These are phyloP conservation scores for Populus hybrid DNA, from an alignment of 441 rosid species.

Conservation along the genomic window DNA sequence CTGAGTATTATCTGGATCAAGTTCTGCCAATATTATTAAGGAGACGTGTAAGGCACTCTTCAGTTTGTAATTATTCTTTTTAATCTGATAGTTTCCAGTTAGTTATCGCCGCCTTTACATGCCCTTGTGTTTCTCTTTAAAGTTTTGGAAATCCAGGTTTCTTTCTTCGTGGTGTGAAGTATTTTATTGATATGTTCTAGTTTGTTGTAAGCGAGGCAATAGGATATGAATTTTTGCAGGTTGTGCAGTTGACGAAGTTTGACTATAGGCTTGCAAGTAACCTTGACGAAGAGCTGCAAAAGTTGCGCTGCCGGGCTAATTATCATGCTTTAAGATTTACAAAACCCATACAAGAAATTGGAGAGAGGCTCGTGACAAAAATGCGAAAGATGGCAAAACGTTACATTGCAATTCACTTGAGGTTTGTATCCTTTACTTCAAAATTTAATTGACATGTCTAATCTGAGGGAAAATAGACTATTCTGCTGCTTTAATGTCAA, in stretches of 20 bases:
- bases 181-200: background rate
- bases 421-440: slow-evolving; percentile 38
- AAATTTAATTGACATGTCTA: background rate
- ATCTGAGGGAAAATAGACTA: background rate
- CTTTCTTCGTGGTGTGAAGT: background rate
- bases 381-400: slow-evolving; percentile 78
- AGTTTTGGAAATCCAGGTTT: background rate
- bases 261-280: slow-evolving; percentile 92
- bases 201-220: background rate
- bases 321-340: slow-evolving; percentile 90
- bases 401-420: slow-evolving; percentile 84
- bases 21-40: slow-evolving; percentile 79
- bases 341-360: slow-evolving; percentile 74
- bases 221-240: slow-evolving; percentile 48
- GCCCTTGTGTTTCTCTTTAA: background rate
- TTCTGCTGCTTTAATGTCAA: background rate
- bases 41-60: slow-evolving; percentile 58
- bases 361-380: slow-evolving; percentile 68
- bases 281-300: slow-evolving; percentile 87
- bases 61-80: background rate
- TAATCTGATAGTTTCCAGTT: background rate
- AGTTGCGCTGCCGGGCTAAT: slow-evolving; percentile 89
- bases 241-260: slow-evolving; percentile 92
- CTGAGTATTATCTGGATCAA: slow-evolving; percentile 95
- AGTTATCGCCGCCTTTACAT: background rate